Conservation (phyloP, 2,329 filamentous ascomycete species). For the Talaromyces pinophilus region DNA sequence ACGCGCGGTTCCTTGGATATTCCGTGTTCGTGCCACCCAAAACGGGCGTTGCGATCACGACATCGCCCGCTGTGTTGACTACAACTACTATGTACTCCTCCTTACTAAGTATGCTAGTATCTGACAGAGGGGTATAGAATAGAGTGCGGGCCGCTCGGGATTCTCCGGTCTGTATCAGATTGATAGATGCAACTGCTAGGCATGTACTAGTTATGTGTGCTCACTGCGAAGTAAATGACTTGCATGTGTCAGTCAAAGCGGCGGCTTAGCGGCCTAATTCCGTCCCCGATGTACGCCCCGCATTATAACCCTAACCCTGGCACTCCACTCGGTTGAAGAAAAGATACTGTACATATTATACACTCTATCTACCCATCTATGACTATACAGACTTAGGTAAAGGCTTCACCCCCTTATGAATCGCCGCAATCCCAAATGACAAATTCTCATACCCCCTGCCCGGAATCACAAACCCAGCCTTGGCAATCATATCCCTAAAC, state of each 20-base stretch:
- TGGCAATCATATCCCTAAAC: constrained; percentile 63
- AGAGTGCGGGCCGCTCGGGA: constrained; percentile 1
- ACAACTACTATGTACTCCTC: background rate
- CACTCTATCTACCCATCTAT: background rate
- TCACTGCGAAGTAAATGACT: background rate
- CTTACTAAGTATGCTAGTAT: background rate
- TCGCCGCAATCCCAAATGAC: constrained; percentile 88
- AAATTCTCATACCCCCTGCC: constrained; percentile 85
- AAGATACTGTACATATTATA: constrained; percentile 4
- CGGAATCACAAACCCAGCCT: constrained; percentile 80
- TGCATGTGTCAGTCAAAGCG: background rate
- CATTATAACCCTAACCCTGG: background rate
- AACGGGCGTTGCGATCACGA: constrained; percentile 13
- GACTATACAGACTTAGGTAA: background rate
- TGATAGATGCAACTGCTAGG: background rate
- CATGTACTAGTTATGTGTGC: no score
- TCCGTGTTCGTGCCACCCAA: background rate
- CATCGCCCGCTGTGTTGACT: constrained; percentile 8
- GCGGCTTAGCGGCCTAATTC: background rate
- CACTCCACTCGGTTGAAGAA: background rate
- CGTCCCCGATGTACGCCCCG: background rate
- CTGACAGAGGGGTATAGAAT: background rate
- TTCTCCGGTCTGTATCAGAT: background rate
- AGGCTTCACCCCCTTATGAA: constrained; percentile 95
- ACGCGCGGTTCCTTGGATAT: background rate